These are phyloP conservation scores for Noccaea caerulescens DNA, from an alignment of 345 rosid species.

Conservation along the genomic window DNA sequence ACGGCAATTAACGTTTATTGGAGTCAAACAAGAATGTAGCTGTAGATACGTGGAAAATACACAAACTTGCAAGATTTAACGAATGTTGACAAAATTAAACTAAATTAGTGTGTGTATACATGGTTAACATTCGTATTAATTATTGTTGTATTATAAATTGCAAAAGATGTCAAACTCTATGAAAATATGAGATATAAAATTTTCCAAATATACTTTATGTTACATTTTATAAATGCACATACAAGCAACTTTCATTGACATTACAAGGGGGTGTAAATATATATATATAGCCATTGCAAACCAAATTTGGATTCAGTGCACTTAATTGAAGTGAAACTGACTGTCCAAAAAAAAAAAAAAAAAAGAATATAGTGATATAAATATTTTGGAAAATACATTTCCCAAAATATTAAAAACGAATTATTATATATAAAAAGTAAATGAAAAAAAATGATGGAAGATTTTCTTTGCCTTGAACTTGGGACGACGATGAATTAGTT, in stretches of 20 bases:
- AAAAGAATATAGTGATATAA: neutral
- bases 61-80: neutral
- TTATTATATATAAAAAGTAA: neutral
- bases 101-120: neutral
- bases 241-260: slow-evolving; percentile 7
- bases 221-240: slow-evolving; percentile 24
- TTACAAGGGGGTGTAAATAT: slow-evolving; percentile 3
- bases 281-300: slow-evolving; percentile 29
- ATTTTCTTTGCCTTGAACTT: slow-evolving; percentile 17
- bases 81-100: neutral
- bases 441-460: neutral
- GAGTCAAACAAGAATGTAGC: neutral
- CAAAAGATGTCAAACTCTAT: slow-evolving; percentile 10
- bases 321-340: slow-evolving; percentile 14
- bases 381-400: slow-evolving; percentile 31
- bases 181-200: neutral
- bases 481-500: slow-evolving; percentile 26
- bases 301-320: slow-evolving; percentile 34
- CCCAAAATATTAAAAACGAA: slow-evolving; percentile 16
- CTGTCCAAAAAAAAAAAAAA: slow-evolving; percentile 20
- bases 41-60: neutral
- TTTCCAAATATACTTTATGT: neutral
- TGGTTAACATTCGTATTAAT: neutral
- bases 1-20: neutral
- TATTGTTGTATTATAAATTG: neutral